phyloP scores from a whole-genome alignment of 441 rosid species.

The Mallotus japonicus region DNA sequence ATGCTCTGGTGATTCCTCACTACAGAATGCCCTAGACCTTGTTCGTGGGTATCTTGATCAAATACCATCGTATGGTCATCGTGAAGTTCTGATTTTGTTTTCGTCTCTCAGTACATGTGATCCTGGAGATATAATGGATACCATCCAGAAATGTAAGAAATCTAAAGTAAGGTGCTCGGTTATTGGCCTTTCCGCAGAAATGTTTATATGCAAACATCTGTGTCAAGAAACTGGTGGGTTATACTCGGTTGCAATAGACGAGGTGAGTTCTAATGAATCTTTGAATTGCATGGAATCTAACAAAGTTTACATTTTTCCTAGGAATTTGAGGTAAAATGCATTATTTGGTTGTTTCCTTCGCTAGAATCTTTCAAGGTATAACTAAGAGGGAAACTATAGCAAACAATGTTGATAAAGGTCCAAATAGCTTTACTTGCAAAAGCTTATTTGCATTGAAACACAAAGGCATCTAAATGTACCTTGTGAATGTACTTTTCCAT shows the following conservation, averaged over 20 bases:
- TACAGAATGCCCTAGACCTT: constrained; percentile 82
- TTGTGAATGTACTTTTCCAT: neutral
- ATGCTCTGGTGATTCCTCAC: constrained; percentile 77
- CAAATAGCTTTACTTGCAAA: neutral
- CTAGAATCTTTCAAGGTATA: neutral
- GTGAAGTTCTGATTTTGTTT: constrained; percentile 65
- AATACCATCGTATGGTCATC: constrained; percentile 69
- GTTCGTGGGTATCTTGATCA: constrained; percentile 57
- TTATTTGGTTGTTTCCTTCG: neutral
- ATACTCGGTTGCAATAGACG: constrained; percentile 79
- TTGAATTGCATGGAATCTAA: constrained; percentile 5
- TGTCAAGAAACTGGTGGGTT: constrained; percentile 89
- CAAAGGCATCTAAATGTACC: neutral
- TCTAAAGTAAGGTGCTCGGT: constrained; percentile 83
- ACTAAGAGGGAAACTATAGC: neutral
- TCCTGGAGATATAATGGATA: constrained; percentile 88
- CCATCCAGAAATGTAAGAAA: constrained; percentile 76
- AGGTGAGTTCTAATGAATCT: constrained; percentile 46
- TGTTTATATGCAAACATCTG: constrained; percentile 84
- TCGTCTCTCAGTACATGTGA: constrained; percentile 83
- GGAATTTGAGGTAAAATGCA: neutral
- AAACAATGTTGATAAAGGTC: neutral
- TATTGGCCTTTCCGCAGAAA: constrained; percentile 86
- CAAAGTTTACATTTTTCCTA: neutral
- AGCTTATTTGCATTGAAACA: neutral